Evolutionary conservation across 345 rosid species (phyloP).

Genomic region (Syzygium aqueum): DNA sequence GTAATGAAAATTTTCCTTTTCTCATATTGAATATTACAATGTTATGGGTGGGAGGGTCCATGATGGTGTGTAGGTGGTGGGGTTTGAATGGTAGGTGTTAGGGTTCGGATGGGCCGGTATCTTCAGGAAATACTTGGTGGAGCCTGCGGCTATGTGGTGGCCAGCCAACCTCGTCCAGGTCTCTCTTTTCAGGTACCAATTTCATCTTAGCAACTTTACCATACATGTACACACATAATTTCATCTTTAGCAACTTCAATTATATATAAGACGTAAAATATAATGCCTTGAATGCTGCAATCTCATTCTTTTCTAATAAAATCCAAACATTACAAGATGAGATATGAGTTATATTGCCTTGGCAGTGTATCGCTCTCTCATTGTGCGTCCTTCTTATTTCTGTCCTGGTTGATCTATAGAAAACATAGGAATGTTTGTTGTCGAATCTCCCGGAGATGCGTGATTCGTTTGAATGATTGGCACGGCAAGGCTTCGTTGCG

Average conservation of each 20-base stretch:
- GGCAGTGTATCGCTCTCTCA: not conserved
- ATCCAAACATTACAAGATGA: not conserved
- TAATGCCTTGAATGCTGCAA: not conserved
- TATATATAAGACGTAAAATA: not conserved
- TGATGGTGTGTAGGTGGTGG: constrained; percentile 5
- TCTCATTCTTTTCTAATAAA: not conserved
- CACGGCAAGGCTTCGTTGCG: not conserved
- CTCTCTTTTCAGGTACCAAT: constrained; percentile 72
- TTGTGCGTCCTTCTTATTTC: not conserved
- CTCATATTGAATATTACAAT: not conserved
- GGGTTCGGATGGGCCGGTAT: constrained; percentile 99
- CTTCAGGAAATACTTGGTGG: constrained; percentile 75
- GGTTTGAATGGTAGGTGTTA: constrained; percentile 67
- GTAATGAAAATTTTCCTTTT: not conserved
- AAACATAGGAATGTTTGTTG: not conserved
- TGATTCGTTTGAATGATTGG: not conserved
- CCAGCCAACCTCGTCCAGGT: constrained; percentile 98
- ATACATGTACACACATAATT: not conserved
- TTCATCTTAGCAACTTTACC: not conserved
- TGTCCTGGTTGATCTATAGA: not conserved
- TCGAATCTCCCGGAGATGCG: not conserved
- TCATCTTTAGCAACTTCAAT: not conserved
- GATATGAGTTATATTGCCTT: not conserved
- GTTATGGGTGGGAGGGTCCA: not conserved
- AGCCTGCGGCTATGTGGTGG: constrained; percentile 99